Evolutionary conservation across 805 yeast species (phyloP).

Genomic region (Starmerella etchellsii): DNA sequence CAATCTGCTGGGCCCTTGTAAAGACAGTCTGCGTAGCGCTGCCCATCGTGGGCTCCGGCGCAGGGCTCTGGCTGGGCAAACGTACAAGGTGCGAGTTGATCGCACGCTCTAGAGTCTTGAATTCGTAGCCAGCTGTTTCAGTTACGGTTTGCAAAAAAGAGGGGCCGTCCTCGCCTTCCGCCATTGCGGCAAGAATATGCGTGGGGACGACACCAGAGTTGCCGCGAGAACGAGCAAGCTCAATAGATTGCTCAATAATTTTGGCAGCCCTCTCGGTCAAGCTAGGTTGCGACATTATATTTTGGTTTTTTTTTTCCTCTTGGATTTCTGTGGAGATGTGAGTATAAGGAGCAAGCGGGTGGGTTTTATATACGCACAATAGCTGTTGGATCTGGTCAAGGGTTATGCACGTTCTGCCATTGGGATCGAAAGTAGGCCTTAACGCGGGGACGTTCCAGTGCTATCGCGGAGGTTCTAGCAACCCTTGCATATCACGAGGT

Average conservation of each 20-base stretch:
- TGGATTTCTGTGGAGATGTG: too few species aligned
- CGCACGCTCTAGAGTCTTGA: constrained; percentile 61
- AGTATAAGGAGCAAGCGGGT: too few species aligned
- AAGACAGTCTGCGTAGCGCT: constrained; percentile 66
- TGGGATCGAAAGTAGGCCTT: too few species aligned
- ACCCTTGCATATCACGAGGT: too few species aligned
- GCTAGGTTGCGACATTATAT: constrained; percentile 27
- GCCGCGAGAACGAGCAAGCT: constrained; percentile 70
- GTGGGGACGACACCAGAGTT: constrained; percentile 78
- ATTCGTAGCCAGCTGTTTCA: constrained; percentile 81
- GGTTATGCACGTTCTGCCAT: background rate
- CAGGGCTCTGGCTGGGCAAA: constrained; percentile 77
- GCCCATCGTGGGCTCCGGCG: constrained; percentile 73
- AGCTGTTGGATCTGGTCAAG: background rate
- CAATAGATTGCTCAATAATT: constrained; percentile 64
- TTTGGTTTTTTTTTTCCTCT: background rate
- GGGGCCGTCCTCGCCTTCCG: constrained; percentile 46
- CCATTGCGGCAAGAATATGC: constrained; percentile 85
- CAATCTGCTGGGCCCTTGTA: constrained; percentile 61
- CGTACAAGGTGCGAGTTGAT: constrained; percentile 74
- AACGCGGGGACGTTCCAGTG: too few species aligned
- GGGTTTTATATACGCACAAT: background rate
- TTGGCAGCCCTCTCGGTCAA: constrained; percentile 88
- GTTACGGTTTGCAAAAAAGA: constrained; percentile 67
- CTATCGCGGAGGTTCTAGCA: too few species aligned